These are phyloP conservation scores for Acanthamoeba castellanii DNA, from an alignment of 208 protist genomes.

Conservation along the genomic window DNA sequence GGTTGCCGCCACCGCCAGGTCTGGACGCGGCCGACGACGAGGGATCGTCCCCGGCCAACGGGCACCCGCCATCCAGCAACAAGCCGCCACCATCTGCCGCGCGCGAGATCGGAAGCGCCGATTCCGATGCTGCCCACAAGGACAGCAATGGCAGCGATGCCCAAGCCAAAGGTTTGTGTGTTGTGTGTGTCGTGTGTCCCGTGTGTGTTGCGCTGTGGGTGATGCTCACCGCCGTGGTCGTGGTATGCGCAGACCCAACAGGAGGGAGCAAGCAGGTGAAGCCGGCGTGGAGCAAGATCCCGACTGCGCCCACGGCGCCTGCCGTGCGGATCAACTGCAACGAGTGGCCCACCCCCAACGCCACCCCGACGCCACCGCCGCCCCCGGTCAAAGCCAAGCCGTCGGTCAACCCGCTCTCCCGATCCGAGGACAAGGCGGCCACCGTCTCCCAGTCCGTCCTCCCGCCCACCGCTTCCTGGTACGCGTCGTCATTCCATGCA, in stretches of 20 bases:
- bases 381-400: conserved; percentile 25
- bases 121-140: not conserved
- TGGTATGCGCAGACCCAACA: not conserved
- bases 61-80: not conserved
- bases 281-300: conserved; percentile 36
- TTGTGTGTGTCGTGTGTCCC: not conserved
- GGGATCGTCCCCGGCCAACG: not conserved
- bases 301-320: not conserved
- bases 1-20: conserved; percentile 25
- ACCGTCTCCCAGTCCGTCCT: conserved; percentile 27
- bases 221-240: not conserved
- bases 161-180: not conserved
- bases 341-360: conserved; percentile 50
- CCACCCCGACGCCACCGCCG: not conserved
- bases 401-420: not conserved
- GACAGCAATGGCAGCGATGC: not conserved
- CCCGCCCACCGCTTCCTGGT: conserved; percentile 48
- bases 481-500: too few relatives aligned
- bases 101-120: too few relatives aligned
- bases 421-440: conserved; percentile 28
- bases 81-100: not conserved
- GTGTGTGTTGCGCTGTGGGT: not conserved
- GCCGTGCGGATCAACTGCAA: conserved; percentile 27
- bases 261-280: not conserved
- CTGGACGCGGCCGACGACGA: conserved; percentile 1